These are phyloP conservation scores for Anisogramma anomala DNA, from an alignment of 2,329 filamentous ascomycete species.

Conservation along the genomic window DNA sequence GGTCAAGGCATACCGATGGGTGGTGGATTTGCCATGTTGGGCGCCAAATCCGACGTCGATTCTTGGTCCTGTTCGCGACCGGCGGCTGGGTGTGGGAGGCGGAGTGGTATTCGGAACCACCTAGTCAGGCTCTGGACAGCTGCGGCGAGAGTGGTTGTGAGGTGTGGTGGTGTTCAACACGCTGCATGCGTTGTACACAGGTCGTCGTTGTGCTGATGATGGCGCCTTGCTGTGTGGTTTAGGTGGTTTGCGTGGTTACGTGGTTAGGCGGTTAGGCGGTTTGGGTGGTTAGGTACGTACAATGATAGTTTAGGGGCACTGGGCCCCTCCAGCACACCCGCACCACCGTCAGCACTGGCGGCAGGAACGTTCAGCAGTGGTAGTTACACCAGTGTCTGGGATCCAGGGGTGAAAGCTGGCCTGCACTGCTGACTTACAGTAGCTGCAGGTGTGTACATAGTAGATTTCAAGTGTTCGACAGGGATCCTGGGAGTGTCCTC, in stretches of 20 bases:
- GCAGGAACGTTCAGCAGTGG: no score
- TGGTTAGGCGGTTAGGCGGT: conserved; percentile 5
- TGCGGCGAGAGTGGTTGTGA: no score
- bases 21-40: conserved; percentile 38
- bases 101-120: background rate
- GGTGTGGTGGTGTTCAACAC: background rate
- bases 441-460: no score
- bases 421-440: no score
- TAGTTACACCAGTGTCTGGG: no score
- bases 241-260: conserved; percentile 5
- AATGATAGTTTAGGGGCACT: conserved; percentile 11
- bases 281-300: conserved; percentile 15
- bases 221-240: background rate
- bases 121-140: background rate
- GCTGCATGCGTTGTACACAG: background rate
- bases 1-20: conserved; percentile 40
- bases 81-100: background rate
- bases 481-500: no score
- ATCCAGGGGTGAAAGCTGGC: no score
- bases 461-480: no score
- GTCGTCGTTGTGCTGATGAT: background rate
- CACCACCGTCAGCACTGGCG: background rate
- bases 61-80: background rate
- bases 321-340: no score
- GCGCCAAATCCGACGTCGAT: conserved; percentile 17